Percentiles rank a stretch among this genome's conserved stretches.
phyloP scores from a whole-genome alignment of 179 eudicot species.

The Monotropa hypopitys region DNA sequence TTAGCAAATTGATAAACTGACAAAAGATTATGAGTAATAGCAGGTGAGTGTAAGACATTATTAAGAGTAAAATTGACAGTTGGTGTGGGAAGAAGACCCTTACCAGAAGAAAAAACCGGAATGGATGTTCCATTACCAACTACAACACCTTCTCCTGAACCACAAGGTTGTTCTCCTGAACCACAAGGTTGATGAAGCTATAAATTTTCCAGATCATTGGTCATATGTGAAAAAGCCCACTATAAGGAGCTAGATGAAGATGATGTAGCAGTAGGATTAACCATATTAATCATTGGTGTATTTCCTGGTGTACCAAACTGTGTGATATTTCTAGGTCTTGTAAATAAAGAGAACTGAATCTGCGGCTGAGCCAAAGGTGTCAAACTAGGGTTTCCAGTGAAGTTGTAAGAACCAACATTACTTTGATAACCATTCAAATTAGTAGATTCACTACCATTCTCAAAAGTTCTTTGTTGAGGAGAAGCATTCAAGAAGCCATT shows the following conservation, averaged over 20 bases:
- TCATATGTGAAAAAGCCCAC: not conserved
- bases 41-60: not conserved
- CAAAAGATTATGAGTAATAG: not conserved
- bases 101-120: not conserved
- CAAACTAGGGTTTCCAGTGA: too few species aligned
- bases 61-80: not conserved
- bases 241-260: too few species aligned
- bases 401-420: too few species aligned
- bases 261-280: not conserved
- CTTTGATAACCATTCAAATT: too few species aligned
- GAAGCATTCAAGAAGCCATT: too few species aligned
- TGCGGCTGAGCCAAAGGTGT: too few species aligned
- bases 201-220: accelerated
- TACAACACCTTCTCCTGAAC: not conserved
- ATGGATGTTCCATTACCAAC: not conserved
- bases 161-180: too few species aligned
- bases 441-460: too few species aligned
- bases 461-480: too few species aligned
- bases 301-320: accelerated
- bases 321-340: too few species aligned
- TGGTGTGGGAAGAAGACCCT: not conserved
- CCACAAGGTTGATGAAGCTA: accelerated
- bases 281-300: too few species aligned
- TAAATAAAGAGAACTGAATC: too few species aligned
- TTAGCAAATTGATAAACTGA: not conserved